A percentile compares a stretch with the other conserved stretches of the same genome.
Conservation (phyloP, 2,329 filamentous ascomycete species). For the Incumbomyces delicatus region DNA sequence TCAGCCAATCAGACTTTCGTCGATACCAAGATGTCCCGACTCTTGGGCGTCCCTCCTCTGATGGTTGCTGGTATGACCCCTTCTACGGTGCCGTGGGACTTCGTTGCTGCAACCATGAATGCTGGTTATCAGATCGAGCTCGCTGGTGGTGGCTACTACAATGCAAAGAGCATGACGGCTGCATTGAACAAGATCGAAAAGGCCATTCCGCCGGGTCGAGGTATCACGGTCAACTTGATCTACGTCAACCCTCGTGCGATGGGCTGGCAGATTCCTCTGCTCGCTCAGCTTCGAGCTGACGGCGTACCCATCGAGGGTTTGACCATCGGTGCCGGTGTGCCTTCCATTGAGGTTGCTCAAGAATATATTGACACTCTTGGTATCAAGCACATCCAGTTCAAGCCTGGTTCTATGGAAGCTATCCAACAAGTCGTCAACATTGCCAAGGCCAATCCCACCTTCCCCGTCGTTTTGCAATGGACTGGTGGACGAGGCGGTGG, state of each 20-base stretch:
- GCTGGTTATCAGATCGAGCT: constrained; percentile 91
- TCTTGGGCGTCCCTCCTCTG: constrained; percentile 74
- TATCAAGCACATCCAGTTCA: constrained; percentile 88
- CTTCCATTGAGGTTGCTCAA: constrained; percentile 83
- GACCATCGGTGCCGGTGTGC: constrained; percentile 86
- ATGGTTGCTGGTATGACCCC: constrained; percentile 95
- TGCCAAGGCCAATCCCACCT: constrained; percentile 83
- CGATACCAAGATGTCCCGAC: constrained; percentile 89
- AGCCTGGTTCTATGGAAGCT: constrained; percentile 78
- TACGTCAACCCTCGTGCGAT: constrained; percentile 85
- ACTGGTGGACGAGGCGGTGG: constrained; percentile 88
- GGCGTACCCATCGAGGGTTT: constrained; percentile 86
- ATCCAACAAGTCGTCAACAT: constrained; percentile 89
- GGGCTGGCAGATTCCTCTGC: constrained; percentile 82
- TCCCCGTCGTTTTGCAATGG: constrained; percentile 92
- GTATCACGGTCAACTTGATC: constrained; percentile 82
- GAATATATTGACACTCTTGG: constrained; percentile 90
- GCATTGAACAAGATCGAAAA: constrained; percentile 78
- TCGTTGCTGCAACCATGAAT: constrained; percentile 85
- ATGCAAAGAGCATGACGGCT: constrained; percentile 69
- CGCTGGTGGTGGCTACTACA: constrained; percentile 82
- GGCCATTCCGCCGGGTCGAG: constrained; percentile 70
- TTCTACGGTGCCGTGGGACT: constrained; percentile 79
- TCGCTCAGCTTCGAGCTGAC: constrained; percentile 68
- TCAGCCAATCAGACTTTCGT: constrained; percentile 83